Evolutionary conservation across 2,329 filamentous ascomycete species (phyloP).

Genomic region (Ophiocordyceps unilateralis): DNA sequence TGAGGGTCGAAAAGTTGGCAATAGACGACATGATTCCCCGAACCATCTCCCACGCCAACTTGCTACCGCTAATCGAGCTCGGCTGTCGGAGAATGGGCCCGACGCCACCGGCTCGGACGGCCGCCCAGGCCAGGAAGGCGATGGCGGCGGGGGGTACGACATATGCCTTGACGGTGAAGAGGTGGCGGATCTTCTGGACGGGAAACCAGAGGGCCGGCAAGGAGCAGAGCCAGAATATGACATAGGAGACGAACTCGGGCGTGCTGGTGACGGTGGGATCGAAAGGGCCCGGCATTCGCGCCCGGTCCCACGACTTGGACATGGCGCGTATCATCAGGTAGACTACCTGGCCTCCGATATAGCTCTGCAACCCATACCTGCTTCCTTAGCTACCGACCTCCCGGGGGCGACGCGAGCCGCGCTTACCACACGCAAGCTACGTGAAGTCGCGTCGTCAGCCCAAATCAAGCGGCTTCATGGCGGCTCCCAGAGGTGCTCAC

Average conservation of each 20-base stretch:
- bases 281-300: constrained; percentile 51
- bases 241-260: constrained; percentile 61
- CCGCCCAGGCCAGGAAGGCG: constrained; percentile 74
- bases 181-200: constrained; percentile 71
- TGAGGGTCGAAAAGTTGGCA: constrained; percentile 79
- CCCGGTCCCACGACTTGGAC: constrained; percentile 49
- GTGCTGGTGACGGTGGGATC: constrained; percentile 49
- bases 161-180: constrained; percentile 81
- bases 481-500: constrained; percentile 12
- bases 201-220: constrained; percentile 80
- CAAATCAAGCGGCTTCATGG: neutral
- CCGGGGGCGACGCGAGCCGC: constrained; percentile 12
- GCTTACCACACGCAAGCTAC: constrained; percentile 71
- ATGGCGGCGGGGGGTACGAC: constrained; percentile 72
- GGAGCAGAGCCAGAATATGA: constrained; percentile 70
- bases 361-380: constrained; percentile 40
- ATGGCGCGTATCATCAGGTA: constrained; percentile 80
- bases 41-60: constrained; percentile 66
- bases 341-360: constrained; percentile 72
- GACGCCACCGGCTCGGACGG: constrained; percentile 64
- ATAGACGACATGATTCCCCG: constrained; percentile 79
- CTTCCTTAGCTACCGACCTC: neutral
- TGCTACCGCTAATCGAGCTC: constrained; percentile 43
- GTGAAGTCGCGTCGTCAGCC: neutral
- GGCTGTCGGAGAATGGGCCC: constrained; percentile 66